Conservation (phyloP, 2,329 filamentous ascomycete species). For the Paecilomyces niveus region DNA sequence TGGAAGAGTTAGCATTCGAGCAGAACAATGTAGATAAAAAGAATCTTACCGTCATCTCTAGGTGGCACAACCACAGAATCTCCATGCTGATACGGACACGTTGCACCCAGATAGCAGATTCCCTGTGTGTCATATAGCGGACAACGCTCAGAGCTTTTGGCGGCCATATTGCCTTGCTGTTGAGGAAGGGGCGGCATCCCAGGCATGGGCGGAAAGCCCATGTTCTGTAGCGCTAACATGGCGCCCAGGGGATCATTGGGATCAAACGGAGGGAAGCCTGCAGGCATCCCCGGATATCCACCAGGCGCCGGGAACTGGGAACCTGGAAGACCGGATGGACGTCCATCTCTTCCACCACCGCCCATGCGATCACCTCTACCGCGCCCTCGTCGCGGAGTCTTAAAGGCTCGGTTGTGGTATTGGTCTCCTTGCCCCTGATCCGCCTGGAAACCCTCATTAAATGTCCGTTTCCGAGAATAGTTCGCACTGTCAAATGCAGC, state of each 20-base stretch:
- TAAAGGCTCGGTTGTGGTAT: constrained; percentile 43
- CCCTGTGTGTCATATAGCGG: constrained; percentile 53
- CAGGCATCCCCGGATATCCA: constrained; percentile 31
- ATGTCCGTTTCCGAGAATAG: constrained; percentile 46
- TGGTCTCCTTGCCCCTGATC: constrained; percentile 37
- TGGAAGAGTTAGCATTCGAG: constrained; percentile 7
- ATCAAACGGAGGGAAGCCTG: constrained; percentile 47
- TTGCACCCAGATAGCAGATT: constrained; percentile 49
- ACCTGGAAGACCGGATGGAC: constrained; percentile 12
- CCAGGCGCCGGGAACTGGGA: constrained; percentile 23
- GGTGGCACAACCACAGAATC: constrained; percentile 33
- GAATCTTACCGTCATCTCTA: constrained; percentile 27
- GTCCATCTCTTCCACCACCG: constrained; percentile 17
- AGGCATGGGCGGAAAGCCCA: constrained; percentile 45
- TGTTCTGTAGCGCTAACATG: constrained; percentile 46
- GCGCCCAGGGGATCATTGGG: constrained; percentile 50
- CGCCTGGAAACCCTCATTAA: constrained; percentile 43
- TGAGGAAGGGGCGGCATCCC: constrained; percentile 39
- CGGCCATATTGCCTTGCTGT: constrained; percentile 19
- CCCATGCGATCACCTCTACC: constrained; percentile 37
- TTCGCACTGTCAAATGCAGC: constrained; percentile 15
- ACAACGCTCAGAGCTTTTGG: constrained; percentile 40
- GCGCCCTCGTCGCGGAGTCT: constrained; percentile 34
- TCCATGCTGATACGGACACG: constrained; percentile 54
- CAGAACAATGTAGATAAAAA: background rate